These are phyloP conservation scores for Zopfia rhizophila DNA, from an alignment of 2,329 filamentous ascomycete genomes.

Conservation along the genomic window DNA sequence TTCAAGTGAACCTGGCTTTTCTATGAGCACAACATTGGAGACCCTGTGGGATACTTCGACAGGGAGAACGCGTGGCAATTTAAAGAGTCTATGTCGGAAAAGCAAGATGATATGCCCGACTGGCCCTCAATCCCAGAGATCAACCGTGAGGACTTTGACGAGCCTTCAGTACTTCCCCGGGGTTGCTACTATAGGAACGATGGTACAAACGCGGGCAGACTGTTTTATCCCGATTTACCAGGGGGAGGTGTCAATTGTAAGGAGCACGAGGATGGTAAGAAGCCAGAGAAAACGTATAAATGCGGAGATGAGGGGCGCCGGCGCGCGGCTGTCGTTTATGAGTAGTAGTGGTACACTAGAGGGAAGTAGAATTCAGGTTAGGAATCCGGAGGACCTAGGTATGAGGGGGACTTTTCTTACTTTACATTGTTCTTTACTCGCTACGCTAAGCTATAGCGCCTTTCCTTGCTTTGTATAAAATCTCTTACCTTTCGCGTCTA, in stretches of 20 bases:
- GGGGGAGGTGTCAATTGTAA: slow-evolving; percentile 5
- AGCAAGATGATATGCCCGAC: slow-evolving; percentile 7
- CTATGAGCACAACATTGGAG: slow-evolving; percentile 15
- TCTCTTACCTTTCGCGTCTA: too few species aligned
- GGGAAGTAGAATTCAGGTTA: too few species aligned
- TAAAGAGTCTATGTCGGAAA: slow-evolving; percentile 4
- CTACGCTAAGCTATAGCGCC: too few species aligned
- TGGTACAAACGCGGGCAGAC: slow-evolving; percentile 5
- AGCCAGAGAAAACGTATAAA: slow-evolving; percentile 7
- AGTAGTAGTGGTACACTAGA: too few species aligned
- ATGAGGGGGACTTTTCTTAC: too few species aligned
- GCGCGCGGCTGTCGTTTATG: slow-evolving; percentile 10
- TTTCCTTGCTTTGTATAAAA: too few species aligned
- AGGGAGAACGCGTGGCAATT: slow-evolving; percentile 13
- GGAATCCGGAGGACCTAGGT: too few species aligned
- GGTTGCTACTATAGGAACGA: slow-evolving; percentile 7
- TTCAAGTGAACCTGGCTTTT: slow-evolving; percentile 9
- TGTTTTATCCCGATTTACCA: slow-evolving; percentile 5
- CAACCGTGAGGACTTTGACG: slow-evolving; percentile 3
- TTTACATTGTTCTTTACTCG: too few species aligned
- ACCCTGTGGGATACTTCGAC: slow-evolving; percentile 11
- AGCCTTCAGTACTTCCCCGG: neutral
- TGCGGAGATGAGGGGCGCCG: slow-evolving; percentile 11
- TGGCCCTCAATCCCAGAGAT: slow-evolving; percentile 10
- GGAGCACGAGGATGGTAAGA: slow-evolving; percentile 10